These are phyloP conservation scores for Tillandsia fasciculata DNA, from an alignment of 176 grass and related monocot genomes.

Conservation along the genomic window DNA sequence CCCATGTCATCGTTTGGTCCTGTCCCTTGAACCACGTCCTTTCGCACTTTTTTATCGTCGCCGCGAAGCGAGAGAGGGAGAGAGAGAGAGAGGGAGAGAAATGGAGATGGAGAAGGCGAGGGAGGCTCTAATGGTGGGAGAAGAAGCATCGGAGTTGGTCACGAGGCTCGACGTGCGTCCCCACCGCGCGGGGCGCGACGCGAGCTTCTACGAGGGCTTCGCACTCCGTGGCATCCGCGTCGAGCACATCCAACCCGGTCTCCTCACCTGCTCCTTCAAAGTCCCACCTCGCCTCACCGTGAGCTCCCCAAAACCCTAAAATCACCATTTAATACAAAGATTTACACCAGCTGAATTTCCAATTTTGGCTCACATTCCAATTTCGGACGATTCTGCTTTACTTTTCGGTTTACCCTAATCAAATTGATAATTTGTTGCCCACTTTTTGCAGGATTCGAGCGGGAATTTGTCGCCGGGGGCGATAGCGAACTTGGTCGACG, in stretches of 20 bases:
- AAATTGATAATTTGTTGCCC: not conserved
- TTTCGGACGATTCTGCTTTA: not conserved
- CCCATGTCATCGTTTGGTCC: too few species aligned
- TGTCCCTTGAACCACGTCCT: too few species aligned
- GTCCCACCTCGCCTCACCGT: slow-evolving; percentile 63
- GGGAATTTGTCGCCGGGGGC: slow-evolving; percentile 39
- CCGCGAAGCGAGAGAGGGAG: not conserved
- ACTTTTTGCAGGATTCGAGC: slow-evolving; percentile 18
- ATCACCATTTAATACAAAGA: not conserved
- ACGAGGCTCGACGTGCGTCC: slow-evolving; percentile 30
- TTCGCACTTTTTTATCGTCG: not conserved
- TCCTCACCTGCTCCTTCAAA: slow-evolving; percentile 69
- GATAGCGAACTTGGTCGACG: slow-evolving; percentile 56
- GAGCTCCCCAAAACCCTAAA: not conserved
- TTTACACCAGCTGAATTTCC: not conserved
- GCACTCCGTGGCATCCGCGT: slow-evolving; percentile 57
- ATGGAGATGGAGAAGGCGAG: slow-evolving; percentile 32
- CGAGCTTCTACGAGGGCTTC: slow-evolving; percentile 73
- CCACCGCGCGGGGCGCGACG: slow-evolving; percentile 4
- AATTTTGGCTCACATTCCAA: too few species aligned
- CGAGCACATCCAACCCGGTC: slow-evolving; percentile 37
- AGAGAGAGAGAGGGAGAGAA: not conserved
- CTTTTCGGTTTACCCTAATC: not conserved
- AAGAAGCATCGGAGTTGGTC: slow-evolving; percentile 32
- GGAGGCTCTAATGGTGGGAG: slow-evolving; percentile 22